Evolutionary conservation across 73 alveolate species (phyloP).

Genomic region (Stentor roeselii): DNA sequence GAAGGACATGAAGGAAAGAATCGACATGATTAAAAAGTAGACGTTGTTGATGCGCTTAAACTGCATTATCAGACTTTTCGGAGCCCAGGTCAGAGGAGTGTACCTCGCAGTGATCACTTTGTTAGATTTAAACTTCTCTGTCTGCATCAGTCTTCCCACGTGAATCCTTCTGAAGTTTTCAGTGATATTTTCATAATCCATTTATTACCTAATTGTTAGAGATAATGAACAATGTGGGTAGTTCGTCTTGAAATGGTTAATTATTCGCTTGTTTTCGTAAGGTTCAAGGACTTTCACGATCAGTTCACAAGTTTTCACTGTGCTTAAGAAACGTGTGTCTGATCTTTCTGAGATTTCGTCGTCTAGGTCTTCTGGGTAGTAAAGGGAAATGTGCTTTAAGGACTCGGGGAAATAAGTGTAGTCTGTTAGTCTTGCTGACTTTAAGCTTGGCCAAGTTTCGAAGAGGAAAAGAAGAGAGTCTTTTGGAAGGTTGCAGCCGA

Average conservation of each 20-base stretch:
- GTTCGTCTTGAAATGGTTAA: not conserved
- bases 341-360: not conserved
- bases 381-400: not conserved
- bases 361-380: not conserved
- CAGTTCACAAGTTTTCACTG: not conserved
- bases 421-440: not conserved
- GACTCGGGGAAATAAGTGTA: not conserved
- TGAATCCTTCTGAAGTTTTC: no score
- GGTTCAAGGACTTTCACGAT: not conserved
- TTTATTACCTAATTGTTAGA: no score
- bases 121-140: slow-evolving; percentile 32
- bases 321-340: not conserved
- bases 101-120: slow-evolving; percentile 65
- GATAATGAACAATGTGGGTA: not conserved
- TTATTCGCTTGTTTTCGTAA: not conserved
- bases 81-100: slow-evolving; percentile 71
- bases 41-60: slow-evolving; percentile 73
- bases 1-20: not conserved
- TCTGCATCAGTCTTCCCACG: no score
- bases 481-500: not conserved
- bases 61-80: slow-evolving; percentile 65
- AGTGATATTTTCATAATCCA: no score
- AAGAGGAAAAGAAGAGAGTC: not conserved
- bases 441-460: not conserved
- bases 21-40: slow-evolving; percentile 56